phyloP scores from a whole-genome alignment of 1,139 yeast genomes.

The Spencermartinsiella ligniputridi region DNA sequence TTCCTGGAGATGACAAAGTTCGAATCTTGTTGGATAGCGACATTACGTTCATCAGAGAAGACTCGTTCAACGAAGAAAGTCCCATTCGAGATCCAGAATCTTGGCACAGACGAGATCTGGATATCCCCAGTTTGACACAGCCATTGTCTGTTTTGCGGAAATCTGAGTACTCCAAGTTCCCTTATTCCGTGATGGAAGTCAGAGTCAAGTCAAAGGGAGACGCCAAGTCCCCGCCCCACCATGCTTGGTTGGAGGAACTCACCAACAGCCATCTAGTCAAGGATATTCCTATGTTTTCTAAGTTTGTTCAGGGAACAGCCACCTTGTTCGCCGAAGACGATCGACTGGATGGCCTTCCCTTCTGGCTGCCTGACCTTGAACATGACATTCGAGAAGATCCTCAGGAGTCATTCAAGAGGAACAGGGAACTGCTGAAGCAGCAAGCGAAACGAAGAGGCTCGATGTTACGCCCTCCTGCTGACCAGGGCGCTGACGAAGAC shows the following conservation, averaged over 20 bases:
- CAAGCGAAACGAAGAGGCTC: constrained; percentile 8
- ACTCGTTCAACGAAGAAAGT: constrained; percentile 72
- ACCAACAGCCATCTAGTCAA: constrained; percentile 79
- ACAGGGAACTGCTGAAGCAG: constrained; percentile 30
- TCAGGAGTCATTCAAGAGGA: constrained; percentile 58
- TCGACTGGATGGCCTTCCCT: constrained; percentile 81
- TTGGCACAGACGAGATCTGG: constrained; percentile 94
- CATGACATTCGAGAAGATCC: constrained; percentile 73
- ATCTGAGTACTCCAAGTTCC: constrained; percentile 84
- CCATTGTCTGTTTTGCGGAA: constrained; percentile 73
- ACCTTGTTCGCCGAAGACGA: constrained; percentile 85
- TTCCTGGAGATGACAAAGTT: constrained; percentile 93
- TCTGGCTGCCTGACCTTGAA: constrained; percentile 92
- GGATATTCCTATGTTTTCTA: constrained; percentile 86
- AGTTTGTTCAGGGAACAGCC: constrained; percentile 88
- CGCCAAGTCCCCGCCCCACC: constrained; percentile 17
- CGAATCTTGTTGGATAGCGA: constrained; percentile 89
- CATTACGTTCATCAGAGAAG: constrained; percentile 83
- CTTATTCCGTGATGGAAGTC: constrained; percentile 88
- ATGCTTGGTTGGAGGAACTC: constrained; percentile 83
- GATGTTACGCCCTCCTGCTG: constrained; percentile 2
- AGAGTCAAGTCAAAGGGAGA: constrained; percentile 42
- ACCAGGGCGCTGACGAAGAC: constrained; percentile 16
- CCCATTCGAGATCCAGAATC: constrained; percentile 84
- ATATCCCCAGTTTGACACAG: constrained; percentile 59